Evolutionary conservation across 2,329 filamentous ascomycete species (phyloP), one percentile per base, ranked within the genome.

Genomic region (Blastomyces silverae): DNA sequence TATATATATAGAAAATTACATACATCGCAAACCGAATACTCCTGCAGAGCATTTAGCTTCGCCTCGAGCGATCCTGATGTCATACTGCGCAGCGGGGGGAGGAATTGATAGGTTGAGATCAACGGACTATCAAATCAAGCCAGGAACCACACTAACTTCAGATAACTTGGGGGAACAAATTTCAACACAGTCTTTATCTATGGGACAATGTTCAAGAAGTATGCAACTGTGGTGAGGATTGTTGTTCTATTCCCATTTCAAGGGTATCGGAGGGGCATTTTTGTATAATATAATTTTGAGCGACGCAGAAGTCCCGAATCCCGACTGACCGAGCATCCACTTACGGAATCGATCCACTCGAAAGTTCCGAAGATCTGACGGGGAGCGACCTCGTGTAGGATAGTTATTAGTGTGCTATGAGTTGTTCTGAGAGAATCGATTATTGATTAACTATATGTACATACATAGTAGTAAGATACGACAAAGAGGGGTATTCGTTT

Each of bases 1-100:
- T 44, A 37, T n/a, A n/a, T 60, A 17, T 20, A 34, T 44, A 20
- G 25, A 50, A 34, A 59, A 44, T 50, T 34, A 62, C 69, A 61
- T 72, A 80, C 78, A 76, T 80, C 78, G 65, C 78, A 80, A 17
- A 78, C 77, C 31, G 78, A 78, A 67, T 74, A 79, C 25, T 76
- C 73, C 50, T 69, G 68, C 34, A 78, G 66, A 13, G 64, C 68
- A 25, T 70, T 66, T 25, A 79, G 68, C 66, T 77, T 76, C 52
- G 77, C 70, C 50, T 77, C 70, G 34, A 76, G 70, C 17, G 73
- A 68, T 28, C 69, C 69, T 10, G 73, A 65, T 75, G 75, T 75
- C 65, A 67, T 71, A 66, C 39, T 63, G 62, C 31, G 34, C 48
- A 15, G 31, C 28, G 15, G 20, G 59, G 22, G 10, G 59, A 39